Conservation (phyloP, 371 early-diverging fungal genomes). For the Thermomucor indicae-seudaticae region DNA sequence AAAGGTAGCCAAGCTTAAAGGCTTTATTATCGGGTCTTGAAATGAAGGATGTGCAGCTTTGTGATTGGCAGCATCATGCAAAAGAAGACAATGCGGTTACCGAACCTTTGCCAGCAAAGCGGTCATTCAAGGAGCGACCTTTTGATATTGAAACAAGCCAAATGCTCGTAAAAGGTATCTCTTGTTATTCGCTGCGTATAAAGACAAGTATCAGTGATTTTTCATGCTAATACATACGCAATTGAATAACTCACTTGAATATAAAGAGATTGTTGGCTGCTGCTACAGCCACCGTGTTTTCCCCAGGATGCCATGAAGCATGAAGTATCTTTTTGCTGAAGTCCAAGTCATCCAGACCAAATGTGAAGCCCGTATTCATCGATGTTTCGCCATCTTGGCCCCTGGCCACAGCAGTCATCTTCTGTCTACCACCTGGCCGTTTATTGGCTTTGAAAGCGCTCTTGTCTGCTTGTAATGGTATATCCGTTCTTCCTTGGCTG, state of each 20-base stretch:
- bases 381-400: neutral
- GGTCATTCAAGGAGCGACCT: too few relatives aligned
- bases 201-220: neutral
- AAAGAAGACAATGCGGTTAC: too few relatives aligned
- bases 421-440: conserved; percentile 55
- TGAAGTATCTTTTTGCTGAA: conserved; percentile 96
- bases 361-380: conserved; percentile 1
- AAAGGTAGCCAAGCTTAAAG: too few relatives aligned
- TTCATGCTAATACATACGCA: neutral
- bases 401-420: conserved; percentile 25
- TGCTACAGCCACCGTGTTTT: conserved; percentile 94
- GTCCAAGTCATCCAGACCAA: conserved; percentile 56
- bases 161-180: too few relatives aligned
- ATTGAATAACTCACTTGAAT: conserved; percentile 62
- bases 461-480: conserved; percentile 95
- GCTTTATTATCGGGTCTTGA: too few relatives aligned
- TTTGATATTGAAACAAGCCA: too few relatives aligned
- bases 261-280: conserved; percentile 98
- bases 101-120: too few relatives aligned
- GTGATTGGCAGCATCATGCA: too few relatives aligned
- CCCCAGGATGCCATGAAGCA: conserved; percentile 97
- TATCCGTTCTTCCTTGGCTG: conserved; percentile 67
- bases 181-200: neutral
- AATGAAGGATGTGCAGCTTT: too few relatives aligned
- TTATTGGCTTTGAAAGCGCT: conserved; percentile 93